These are phyloP conservation scores for Pseudotsuga menziesii DNA, from an alignment of 75 land plant genomes.

Conservation along the genomic window DNA sequence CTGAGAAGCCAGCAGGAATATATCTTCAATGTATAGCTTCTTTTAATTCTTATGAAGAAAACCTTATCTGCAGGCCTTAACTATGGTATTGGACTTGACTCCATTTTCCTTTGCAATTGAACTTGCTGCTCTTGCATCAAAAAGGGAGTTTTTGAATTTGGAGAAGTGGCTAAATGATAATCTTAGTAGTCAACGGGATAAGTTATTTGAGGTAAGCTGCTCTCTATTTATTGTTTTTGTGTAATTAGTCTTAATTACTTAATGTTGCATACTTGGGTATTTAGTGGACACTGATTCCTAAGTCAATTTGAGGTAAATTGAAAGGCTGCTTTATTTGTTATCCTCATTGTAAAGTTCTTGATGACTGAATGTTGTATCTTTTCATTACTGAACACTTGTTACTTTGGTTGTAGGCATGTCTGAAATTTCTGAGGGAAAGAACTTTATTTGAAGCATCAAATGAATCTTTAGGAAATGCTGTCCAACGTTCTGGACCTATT, in stretches of 20 bases:
- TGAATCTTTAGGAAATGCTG: constrained; percentile 25
- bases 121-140: constrained; percentile 70
- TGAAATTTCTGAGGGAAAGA: constrained; percentile 65
- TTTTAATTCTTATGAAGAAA: background rate
- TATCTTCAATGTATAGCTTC: background rate
- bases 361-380: background rate
- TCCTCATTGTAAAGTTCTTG: background rate
- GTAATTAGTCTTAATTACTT: background rate
- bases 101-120: constrained; percentile 60
- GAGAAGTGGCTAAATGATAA: constrained; percentile 84
- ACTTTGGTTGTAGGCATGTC: constrained; percentile 57
- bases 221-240: background rate
- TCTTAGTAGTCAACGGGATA: constrained; percentile 49
- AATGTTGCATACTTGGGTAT: background rate
- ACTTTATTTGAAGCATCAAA: constrained; percentile 29
- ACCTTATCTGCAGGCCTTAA: constrained; percentile 39
- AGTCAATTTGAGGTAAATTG: background rate
- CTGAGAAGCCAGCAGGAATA: too few species aligned
- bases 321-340: constrained; percentile 1
- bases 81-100: constrained; percentile 47
- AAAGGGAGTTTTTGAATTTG: constrained; percentile 55
- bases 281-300: background rate
- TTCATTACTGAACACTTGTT: too few species aligned
- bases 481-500: constrained; percentile 28
- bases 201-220: constrained; percentile 67